Conservation (phyloP, 192 early-diverging fungal genomes). For the Rhizophlyctis rosea region DNA sequence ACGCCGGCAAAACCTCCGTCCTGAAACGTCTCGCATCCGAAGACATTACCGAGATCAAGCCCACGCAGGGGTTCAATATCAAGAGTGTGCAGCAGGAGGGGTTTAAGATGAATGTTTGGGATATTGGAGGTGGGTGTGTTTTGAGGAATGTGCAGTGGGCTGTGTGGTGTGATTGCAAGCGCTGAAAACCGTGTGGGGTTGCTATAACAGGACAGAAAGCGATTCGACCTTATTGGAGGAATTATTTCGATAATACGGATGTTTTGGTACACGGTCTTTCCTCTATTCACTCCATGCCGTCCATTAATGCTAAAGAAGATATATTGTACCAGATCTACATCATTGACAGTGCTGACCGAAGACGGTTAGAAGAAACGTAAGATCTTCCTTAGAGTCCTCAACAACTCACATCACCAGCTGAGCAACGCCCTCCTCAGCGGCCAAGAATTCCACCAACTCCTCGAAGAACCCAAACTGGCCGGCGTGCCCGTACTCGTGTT, state of each 20-base stretch:
- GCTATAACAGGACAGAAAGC: conserved; percentile 45
- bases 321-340: conserved; percentile 72
- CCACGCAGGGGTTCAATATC: conserved; percentile 65
- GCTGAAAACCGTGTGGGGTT: not conserved
- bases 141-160: not conserved
- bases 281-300: too few species aligned
- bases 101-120: conserved; percentile 62
- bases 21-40: conserved; percentile 52
- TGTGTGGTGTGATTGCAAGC: conserved; percentile 1
- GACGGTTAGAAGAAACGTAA: conserved; percentile 75
- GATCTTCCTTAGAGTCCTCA: too few species aligned
- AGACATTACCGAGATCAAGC: conserved; percentile 57
- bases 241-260: conserved; percentile 63
- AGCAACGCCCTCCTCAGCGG: conserved; percentile 31
- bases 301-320: too few species aligned
- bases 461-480: conserved; percentile 85
- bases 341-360: conserved; percentile 87
- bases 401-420: too few species aligned
- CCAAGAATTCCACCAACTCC: conserved; percentile 69
- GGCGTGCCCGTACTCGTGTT: conserved; percentile 91
- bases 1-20: conserved; percentile 58
- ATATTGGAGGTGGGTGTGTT: conserved; percentile 47
- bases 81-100: conserved; percentile 55
- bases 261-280: conserved; percentile 37
- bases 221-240: conserved; percentile 60